Evolutionary conservation across 2,329 filamentous ascomycete genomes (phyloP), one percentile per base, ranked within the genome.

Genomic region (Fonsecaea nubica): DNA sequence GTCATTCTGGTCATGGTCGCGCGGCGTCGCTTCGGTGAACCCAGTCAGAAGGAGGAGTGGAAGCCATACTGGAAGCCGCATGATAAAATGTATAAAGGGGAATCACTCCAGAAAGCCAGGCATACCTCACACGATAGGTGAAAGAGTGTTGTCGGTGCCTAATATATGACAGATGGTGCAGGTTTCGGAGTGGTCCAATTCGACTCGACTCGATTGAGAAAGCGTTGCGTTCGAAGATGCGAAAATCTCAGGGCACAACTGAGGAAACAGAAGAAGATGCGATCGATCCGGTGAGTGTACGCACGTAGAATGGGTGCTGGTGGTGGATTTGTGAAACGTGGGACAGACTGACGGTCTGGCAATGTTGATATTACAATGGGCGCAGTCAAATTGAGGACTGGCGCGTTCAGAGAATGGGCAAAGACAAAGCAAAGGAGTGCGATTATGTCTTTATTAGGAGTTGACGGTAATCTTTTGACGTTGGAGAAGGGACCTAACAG

Each of bases 1-100:
- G 79, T 99, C 94, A 79, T 93, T 88, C 45, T 86, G 84, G 58
- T 90, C 86, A 82, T 96, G 92, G 75, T 95, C 86, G 73, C 91
- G 90, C 69, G 84, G 81, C 13, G n/a, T 50, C 35, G 62, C 62
- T n/a, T 55, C n/a, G 18, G 56, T 52, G 33, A 36, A 53, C 32
- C 79, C 71, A 78, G 74, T 84, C 67, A 84, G 80, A 56, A 88
- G 78, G 78, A 85, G 81, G 62, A 83, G 77, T 58, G 87, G 80
- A 77, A 84, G 81, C 65, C 68, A 70, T 67, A 68, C 58, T 56
- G 62, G 57, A 42, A 67, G 58, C 38, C 63, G 63, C 69, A 69
- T 68, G 65, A 52, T 70, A 58, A 54, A 38, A 33, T 48, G 15
- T 21, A 10, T 52, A n/a, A 40, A 35, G 40, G 25, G 63, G 21